Evolutionary conservation across 139 green algal species (phyloP).

Genomic region (Picochlorum costavermella): DNA sequence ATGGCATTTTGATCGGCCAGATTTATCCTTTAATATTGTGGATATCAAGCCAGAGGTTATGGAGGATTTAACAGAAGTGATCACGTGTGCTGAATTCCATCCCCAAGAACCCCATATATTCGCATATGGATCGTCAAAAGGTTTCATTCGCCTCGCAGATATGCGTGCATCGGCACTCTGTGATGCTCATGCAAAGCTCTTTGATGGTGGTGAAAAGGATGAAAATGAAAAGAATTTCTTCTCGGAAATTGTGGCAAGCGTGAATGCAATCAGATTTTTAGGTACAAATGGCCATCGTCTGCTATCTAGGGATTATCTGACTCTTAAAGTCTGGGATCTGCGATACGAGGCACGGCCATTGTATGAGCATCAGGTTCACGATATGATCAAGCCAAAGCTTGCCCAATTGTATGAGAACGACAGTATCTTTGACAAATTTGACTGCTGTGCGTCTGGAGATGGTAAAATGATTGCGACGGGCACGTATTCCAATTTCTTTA

Average conservation of each 20-base stretch:
- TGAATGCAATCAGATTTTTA: constrained; percentile 93
- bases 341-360: constrained; percentile 80
- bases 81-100: constrained; percentile 94
- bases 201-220: constrained; percentile 58
- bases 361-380: constrained; percentile 83
- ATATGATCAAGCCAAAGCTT: constrained; percentile 78
- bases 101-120: constrained; percentile 83
- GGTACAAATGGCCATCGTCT: constrained; percentile 88
- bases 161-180: constrained; percentile 83
- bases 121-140: constrained; percentile 90
- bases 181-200: constrained; percentile 74
- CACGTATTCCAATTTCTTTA: constrained; percentile 90
- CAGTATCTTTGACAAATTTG: constrained; percentile 99
- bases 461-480: constrained; percentile 76
- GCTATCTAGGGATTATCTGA: constrained; percentile 95
- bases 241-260: constrained; percentile 90
- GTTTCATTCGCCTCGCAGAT: constrained; percentile 89
- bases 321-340: constrained; percentile 95
- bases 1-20: constrained; percentile 89
- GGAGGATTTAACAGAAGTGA: constrained; percentile 99
- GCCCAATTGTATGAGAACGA: constrained; percentile 99
- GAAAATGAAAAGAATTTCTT: constrained; percentile 78
- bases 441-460: constrained; percentile 74
- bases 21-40: constrained; percentile 92
- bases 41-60: constrained; percentile 99